Base-by-base conservation (phyloP, 176 grass and related monocot genomes). In the Aegilops sharonensis region DNA sequence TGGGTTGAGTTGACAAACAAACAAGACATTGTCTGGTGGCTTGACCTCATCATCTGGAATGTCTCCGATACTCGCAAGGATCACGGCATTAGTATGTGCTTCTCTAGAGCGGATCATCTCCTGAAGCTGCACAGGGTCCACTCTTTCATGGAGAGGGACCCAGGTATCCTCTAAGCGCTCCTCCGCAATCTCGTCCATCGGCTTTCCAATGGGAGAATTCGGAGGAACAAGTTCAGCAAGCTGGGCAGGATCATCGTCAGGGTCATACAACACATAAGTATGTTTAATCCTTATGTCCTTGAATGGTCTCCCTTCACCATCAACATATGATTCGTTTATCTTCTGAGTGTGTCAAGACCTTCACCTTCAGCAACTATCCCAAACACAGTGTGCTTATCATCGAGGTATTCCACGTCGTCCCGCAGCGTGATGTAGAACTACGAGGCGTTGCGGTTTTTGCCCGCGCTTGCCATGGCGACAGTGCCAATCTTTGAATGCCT, bases 271-370 rank as follows among this genome's bases (percentile, higher is more conserved):
- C 63, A 98, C 70, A 78, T 91, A 95, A 20, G 93, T 95, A 85
- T 98, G 93, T 50, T 98, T 98, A 81, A 98, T 94, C 92, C 96
- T 94, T 21, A 98, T 98, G 65, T 98, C 86, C 80, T 94, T 98
- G 80, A 92, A 95, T 48, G 96, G 96, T 27, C 96, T 95, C 83
- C 92, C 90, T 30, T 94, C 82, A 54, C 62, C 79, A 88, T 98
- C 96, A 82, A 80, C 91, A 72, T 94, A 95, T 54, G 96, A 39
- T 89, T 98, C 93, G 81, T 95, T 98, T 88, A 98, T 94, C 84
- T 95, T 94, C 31, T 66, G 75, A 98, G 88, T 0, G 93, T 95
- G 43, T 95, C 92, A 66, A 95, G 83, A 45, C 72, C 72, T 84
- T 94, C 96, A 54, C 72, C 72, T 84, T 94, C 96, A n/a, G 92